Evolutionary conservation across 106 monocot species (phyloP), one percentile per base, ranked within the genome.

Genomic region (Phalaenopsis equestris): DNA sequence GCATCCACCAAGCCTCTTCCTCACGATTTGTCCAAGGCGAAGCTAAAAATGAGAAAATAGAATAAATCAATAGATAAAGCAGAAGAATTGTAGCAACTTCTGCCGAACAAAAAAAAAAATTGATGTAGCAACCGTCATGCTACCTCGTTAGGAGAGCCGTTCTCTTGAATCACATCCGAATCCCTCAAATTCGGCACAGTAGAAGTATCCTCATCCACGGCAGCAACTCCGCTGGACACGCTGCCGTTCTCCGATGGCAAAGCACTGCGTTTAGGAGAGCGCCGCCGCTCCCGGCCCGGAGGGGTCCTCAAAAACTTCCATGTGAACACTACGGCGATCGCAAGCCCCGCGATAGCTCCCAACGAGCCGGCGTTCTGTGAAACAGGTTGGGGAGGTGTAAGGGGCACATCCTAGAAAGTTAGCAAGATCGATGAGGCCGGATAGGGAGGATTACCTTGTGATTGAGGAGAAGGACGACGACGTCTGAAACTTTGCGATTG

Each of bases 271-370:
- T 93, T 93, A 19, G 82, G 85, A 36, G 55, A n/a, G 23, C 30
- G 21, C 42, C 79, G 52, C 39, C 88, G 37, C 77, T 43, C 81
- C 74, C 90, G 55, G 8, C 48, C 83, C n/a, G 46, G 81, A 43
- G 90, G 79, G 42, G 90, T 75, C 43, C 77, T 79, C 79, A 93
- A 55, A 52, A 90, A 86, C 82, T 85, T 93, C 93, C 93, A 93
- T 2, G 89, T 87, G 83, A 93, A 93, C 17, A 90, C 85, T 41
- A 93, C 86, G 1, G 93, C 90, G 80, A 93, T 85, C 3, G 93
- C 93, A 78, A 93, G 86, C 5, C 93, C 93, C 42, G 93, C 93
- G 77, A 90, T 65, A 16, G 93, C 90, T 41, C 90, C 93, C 24
- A 93, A 56, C 45, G 93, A 93, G 0, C 93, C 88, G 10, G 88